Evolutionary conservation across 805 yeast species (phyloP).

Genomic region (Wickerhamiella bombiphila): DNA sequence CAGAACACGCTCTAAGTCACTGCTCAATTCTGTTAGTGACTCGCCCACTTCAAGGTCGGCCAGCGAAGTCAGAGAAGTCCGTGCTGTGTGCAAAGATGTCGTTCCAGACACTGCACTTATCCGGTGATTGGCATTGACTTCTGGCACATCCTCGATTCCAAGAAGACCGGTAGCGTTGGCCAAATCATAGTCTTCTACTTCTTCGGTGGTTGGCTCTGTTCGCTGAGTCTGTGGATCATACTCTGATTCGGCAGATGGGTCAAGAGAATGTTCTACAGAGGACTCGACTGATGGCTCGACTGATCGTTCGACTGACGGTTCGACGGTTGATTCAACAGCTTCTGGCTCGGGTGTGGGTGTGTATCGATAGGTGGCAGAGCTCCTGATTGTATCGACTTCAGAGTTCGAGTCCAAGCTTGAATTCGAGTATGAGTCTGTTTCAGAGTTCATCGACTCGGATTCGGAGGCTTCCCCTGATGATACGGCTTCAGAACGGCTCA

Average conservation of each 20-base stretch:
- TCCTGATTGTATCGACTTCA: too few species aligned
- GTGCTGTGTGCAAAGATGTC: background rate
- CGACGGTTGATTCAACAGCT: too few species aligned
- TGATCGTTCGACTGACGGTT: background rate
- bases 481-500: too few species aligned
- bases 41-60: conserved; percentile 7
- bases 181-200: background rate
- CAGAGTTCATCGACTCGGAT: too few species aligned
- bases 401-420: too few species aligned
- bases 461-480: too few species aligned
- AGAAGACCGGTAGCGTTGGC: conserved; percentile 1
- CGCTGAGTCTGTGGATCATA: background rate
- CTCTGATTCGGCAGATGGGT: background rate
- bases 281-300: background rate
- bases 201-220: background rate
- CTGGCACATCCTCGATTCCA: background rate
- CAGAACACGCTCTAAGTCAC: conserved; percentile 6
- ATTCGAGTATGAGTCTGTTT: too few species aligned
- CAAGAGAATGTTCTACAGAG: background rate
- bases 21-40: conserved; percentile 4
- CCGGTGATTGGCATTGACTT: background rate
- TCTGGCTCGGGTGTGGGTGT: too few species aligned
- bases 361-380: too few species aligned
- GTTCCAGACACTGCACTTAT: background rate
- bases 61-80: conserved; percentile 2